Base-by-base conservation (phyloP, 805 yeast genomes). In the Starmerella riodocensis region DNA sequence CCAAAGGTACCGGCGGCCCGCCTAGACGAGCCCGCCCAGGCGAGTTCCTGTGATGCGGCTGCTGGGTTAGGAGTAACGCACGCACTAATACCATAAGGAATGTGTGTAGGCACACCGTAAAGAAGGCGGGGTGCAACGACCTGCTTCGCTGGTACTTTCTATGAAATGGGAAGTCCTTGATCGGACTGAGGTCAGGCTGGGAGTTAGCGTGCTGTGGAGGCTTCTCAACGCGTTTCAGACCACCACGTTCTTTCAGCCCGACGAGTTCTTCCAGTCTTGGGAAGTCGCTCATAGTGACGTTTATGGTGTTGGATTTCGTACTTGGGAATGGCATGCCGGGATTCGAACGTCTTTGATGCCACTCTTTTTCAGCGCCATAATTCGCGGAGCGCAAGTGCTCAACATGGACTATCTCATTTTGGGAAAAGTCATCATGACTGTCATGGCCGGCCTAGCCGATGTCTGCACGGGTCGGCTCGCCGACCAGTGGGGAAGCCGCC, bases 301-400 rank as follows among this genome's bases (percentile, higher is more conserved):
- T 0, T 84, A 67, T 56, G 86, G 91, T 2, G 78, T 76, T 46
- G 98, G 98, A 0, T 72, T 73, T 50, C 55, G 74, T 27, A 84
- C 97, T 0, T 91, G 99, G 99, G 99, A 91, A 59, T 91, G 98
- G 98, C 56, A 61, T 19, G 64, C 67, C 34, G 77, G 76, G 0
- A 60, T 91, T 4, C 61, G 99, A 43, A 78, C 93, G 8, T 77
- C 81, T 39, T 58, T 79, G 0, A 88, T 85, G 50, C 96, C 98
- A 0, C 59, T 78, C 31, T 39, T 88, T 1, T 84, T 81, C 53
- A 73, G 74, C 1, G 39, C 54, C 1, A 66, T 69, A 13, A 65
- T 66, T 51, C 48, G 56, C 38, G 19, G 64, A 0, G 57, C 65
- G 16, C 60, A 62, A 1, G 0, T 41, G 0, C 40, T 68, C 0